phyloP scores from a whole-genome alignment of 768 basidiomycete species.

The Sporobolomyces phaffii region DNA sequence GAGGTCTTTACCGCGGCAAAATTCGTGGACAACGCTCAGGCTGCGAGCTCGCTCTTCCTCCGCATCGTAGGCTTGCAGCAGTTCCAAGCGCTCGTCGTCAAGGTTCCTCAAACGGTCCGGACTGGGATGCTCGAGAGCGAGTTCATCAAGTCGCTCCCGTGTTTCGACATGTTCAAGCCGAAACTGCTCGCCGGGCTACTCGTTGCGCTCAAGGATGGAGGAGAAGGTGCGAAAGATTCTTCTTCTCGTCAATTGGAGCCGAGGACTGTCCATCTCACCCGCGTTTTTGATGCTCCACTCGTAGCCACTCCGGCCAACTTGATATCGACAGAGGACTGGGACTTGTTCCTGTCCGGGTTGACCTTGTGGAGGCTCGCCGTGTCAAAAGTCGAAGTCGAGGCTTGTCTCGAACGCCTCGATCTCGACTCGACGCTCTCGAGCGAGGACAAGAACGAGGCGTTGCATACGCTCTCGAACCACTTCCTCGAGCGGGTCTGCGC shows the following conservation, averaged over 20 bases:
- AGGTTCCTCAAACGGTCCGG: slow-evolving; percentile 12
- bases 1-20: slow-evolving; percentile 1
- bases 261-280: too few species aligned
- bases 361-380: slow-evolving; percentile 34
- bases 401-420: slow-evolving; percentile 36
- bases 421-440: slow-evolving; percentile 19
- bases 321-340: slow-evolving; percentile 36
- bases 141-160: neutral
- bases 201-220: slow-evolving; percentile 27
- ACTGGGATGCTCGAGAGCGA: slow-evolving; percentile 24
- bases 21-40: neutral
- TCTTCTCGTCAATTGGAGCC: too few species aligned
- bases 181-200: slow-evolving; percentile 26
- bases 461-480: slow-evolving; percentile 31
- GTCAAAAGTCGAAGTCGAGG: slow-evolving; percentile 36
- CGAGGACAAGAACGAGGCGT: slow-evolving; percentile 20
- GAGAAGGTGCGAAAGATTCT: slow-evolving; percentile 1
- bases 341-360: slow-evolving; percentile 37
- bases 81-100: slow-evolving; percentile 20
- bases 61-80: neutral
- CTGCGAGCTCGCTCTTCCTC: neutral
- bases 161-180: slow-evolving; percentile 1
- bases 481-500: slow-evolving; percentile 35
- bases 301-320: slow-evolving; percentile 28
- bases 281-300: neutral